phyloP scores from a whole-genome alignment of 1,139 yeast species.

The Protomyces lactucae-debilis region DNA sequence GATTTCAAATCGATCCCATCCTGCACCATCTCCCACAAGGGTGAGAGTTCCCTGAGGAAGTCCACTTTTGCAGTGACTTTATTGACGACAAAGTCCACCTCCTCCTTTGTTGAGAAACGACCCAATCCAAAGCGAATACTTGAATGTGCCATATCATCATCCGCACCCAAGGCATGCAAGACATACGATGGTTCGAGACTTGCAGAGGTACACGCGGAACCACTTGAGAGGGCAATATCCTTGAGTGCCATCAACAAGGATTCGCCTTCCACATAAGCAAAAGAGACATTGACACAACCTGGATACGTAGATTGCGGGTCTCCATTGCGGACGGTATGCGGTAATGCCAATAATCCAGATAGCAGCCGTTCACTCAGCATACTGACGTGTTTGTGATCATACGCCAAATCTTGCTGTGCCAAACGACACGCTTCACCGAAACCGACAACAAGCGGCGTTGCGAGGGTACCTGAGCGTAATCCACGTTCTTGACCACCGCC shows the following conservation, averaged over 20 bases:
- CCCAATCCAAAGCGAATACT: slow-evolving; percentile 97
- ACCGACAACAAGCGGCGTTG: slow-evolving; percentile 92
- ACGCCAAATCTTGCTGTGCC: slow-evolving; percentile 65
- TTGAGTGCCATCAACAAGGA: slow-evolving; percentile 94
- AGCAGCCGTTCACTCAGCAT: slow-evolving; percentile 68
- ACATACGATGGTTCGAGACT: slow-evolving; percentile 97
- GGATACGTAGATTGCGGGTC: slow-evolving; percentile 67
- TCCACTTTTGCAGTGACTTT: slow-evolving; percentile 87
- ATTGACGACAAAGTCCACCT: slow-evolving; percentile 83
- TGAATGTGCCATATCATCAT: slow-evolving; percentile 86
- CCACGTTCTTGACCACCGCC: slow-evolving; percentile 99
- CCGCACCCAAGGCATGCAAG: slow-evolving; percentile 93
- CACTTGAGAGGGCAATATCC: slow-evolving; percentile 92
- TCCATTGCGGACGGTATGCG: slow-evolving; percentile 87
- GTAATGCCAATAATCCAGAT: slow-evolving; percentile 68
- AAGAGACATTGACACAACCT: slow-evolving; percentile 94
- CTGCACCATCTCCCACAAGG: slow-evolving; percentile 99
- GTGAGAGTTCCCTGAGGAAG: slow-evolving; percentile 85
- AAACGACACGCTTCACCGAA: slow-evolving; percentile 96
- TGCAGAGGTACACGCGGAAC: slow-evolving; percentile 99
- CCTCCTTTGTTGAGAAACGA: slow-evolving; percentile 93
- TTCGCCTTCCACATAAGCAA: slow-evolving; percentile 97
- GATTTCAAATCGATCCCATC: slow-evolving; percentile 92
- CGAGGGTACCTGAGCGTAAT: slow-evolving; percentile 89
- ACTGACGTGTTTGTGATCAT: slow-evolving; percentile 66